Base-by-base conservation (phyloP, 208 protist genomes). In the Angomonas deanei region DNA sequence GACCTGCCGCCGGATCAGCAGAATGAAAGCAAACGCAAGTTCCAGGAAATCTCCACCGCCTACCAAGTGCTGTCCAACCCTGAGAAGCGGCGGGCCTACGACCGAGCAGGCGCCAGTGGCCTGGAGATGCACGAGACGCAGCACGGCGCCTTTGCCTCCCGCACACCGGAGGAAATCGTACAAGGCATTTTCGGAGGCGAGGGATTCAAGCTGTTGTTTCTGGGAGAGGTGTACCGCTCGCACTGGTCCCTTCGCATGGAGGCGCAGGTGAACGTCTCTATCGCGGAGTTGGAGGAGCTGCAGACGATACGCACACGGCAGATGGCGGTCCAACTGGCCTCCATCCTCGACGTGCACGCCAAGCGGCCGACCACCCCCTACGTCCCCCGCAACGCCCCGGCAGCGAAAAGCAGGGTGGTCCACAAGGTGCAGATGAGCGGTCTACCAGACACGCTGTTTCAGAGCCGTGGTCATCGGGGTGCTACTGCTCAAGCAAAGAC, bases 31-130 rank as follows among this genome's bases (percentile, higher is more conserved):
- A 50, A 50, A 23, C 47, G 31, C 53, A 88, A 80, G 70, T 94
- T 94, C 69, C 82, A 83, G 26, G 66, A 65, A 21, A 88, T 94
- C 47, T 76, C 81, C 19, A 72, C 55, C 47, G 88, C 88, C 6
- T 94, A 94, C 53, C 85, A 92, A 57, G 74, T 94, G 32, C 70
- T 94, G n/a, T 92, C 85, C 3, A 94, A 94, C 61, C 74, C 83
- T 15, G 88, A 94, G 66, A 90, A 88, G 62, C 83, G 84, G 15
- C 70, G 73, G 38, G 84, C 88, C 17, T 94, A 83, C 64, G 85
- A 94, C 59, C 17, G 78, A 33, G 88, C 78, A 32, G 88, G 88
- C 21, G 70, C 63, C 2, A 74, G 78, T 27, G 88, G 78, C 11
- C 67, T 94, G 5, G 62, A 70, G 8, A 36, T 88, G 49, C 76